phyloP scores from a whole-genome alignment of 1,139 yeast species.

The Barnettozyma hawaiiensis region DNA sequence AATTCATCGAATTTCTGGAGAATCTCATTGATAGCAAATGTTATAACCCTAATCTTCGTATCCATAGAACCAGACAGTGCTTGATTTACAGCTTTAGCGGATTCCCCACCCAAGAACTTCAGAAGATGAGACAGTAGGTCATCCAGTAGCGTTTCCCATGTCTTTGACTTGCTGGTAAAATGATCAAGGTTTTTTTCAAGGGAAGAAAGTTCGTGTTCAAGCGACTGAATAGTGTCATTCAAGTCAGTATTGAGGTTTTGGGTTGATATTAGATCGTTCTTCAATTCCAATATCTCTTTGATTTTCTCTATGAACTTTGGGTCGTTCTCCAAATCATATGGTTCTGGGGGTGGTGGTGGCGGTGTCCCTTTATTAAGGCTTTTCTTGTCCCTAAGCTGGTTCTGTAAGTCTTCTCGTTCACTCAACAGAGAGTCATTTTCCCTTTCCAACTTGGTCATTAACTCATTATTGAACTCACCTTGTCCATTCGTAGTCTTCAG shows the following conservation, averaged over 20 bases:
- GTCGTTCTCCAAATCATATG: constrained; percentile 7
- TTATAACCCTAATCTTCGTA: constrained; percentile 30
- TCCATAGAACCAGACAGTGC: constrained; percentile 29
- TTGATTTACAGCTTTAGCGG: constrained; percentile 26
- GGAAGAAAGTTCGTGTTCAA: constrained; percentile 20
- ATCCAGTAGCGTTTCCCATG: constrained; percentile 28
- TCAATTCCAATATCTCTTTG: constrained; percentile 22
- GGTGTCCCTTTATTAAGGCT: not conserved
- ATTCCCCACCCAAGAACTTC: constrained; percentile 24
- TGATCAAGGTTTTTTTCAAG: not conserved
- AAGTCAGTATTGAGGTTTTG: constrained; percentile 27
- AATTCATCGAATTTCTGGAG: constrained; percentile 8
- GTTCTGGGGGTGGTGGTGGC: too few relatives aligned
- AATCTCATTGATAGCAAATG: constrained; percentile 24
- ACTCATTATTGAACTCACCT: constrained; percentile 24
- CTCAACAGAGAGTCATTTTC: constrained; percentile 18
- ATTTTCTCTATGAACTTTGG: constrained; percentile 18
- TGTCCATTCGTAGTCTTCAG: constrained; percentile 23
- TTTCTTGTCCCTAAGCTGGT: constrained; percentile 18
- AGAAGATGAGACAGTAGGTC: constrained; percentile 26
- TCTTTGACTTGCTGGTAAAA: constrained; percentile 19
- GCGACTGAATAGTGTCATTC: constrained; percentile 14
- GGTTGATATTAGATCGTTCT: constrained; percentile 24
- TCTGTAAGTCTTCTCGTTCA: constrained; percentile 19
- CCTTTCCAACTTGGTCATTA: constrained; percentile 24